Conservation (phyloP, 208 protist genomes). For the Borovskyia barvae region DNA sequence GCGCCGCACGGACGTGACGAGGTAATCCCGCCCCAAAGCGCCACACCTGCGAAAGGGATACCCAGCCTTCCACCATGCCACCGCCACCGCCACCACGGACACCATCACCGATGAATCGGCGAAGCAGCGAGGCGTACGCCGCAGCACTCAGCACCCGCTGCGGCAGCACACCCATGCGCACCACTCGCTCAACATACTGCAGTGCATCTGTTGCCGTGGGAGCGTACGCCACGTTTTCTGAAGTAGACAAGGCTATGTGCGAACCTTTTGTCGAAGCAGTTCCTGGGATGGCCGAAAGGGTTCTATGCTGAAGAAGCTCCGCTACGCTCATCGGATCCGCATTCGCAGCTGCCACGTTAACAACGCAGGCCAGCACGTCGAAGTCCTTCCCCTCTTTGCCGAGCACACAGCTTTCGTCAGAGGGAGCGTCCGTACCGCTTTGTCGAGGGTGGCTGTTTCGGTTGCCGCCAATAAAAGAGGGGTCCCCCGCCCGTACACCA, state of each 20-base stretch:
- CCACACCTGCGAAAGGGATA: slow-evolving; percentile 72
- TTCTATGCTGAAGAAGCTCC: background rate
- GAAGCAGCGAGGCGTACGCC: slow-evolving; percentile 61
- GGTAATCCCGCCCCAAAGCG: slow-evolving; percentile 31
- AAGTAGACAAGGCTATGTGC: too few relatives aligned
- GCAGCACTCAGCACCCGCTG: slow-evolving; percentile 35
- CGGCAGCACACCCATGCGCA: slow-evolving; percentile 44
- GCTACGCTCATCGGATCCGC: slow-evolving; percentile 8
- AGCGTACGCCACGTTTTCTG: too few relatives aligned
- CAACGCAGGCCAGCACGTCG: background rate
- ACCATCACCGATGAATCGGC: slow-evolving; percentile 26
- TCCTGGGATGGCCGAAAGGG: background rate
- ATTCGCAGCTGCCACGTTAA: slow-evolving; percentile 20
- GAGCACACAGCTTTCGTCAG: too few relatives aligned
- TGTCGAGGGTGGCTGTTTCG: too few relatives aligned
- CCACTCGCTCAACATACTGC: slow-evolving; percentile 24
- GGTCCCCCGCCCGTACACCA: background rate
- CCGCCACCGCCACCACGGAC: background rate
- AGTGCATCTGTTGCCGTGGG: background rate
- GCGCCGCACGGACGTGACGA: slow-evolving; percentile 32
- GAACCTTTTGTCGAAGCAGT: too few relatives aligned
- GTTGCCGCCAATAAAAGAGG: too few relatives aligned
- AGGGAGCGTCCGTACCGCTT: too few relatives aligned
- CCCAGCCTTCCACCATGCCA: slow-evolving; percentile 30
- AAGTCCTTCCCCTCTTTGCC: too few relatives aligned